Evolutionary conservation across 306 rosid genomes (phyloP), one percentile per base, ranked within the genome.

Genomic region (Castanea sativa): DNA sequence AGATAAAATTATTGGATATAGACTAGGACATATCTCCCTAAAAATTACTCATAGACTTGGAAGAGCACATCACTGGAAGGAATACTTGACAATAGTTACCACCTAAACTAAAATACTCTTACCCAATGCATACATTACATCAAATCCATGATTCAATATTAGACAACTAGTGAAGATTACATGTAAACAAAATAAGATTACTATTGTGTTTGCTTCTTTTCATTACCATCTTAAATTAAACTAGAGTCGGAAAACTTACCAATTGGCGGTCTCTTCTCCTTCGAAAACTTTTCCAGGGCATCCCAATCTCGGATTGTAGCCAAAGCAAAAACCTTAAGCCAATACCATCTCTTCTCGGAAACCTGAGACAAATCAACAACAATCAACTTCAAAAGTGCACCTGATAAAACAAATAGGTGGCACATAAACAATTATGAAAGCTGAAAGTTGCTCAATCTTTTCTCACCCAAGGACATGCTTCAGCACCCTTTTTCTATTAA

Each of bases 311-410:
- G 86, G 84, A 89, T 93, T 64, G 99, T 92, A 51, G 98, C 97
- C 91, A 95, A 83, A 84, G 99, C 96, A 87, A 95, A 95, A 76
- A 89, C 97, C 86, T 95, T 95, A 73, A 92, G 96, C 99, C 98
- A 95, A 86, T 95, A 95, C 99, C 99, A 95, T 78, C 98, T 91
- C 92, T 95, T 95, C 94, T 95, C 99, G 71, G 99, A 89, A 55
- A 95, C 98, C 99, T 95, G 86, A 75, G 60, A 81, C 77, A 70
- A 74, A 59, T 67, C 20, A 80, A 73, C 53, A 32, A 21, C 57
- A 45, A 55, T 21, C 27, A 83, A 77, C 53, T 73, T 77, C 38
- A 23, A 76, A 73, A 65, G 45, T 45, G 71, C 69, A 68, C 79
- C 60, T 16, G 76, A 49, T 56, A 53, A 55, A 53, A 80, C 71